phyloP scores from a whole-genome alignment of 2,329 filamentous ascomycete species.

The Trichophaea hybrida region DNA sequence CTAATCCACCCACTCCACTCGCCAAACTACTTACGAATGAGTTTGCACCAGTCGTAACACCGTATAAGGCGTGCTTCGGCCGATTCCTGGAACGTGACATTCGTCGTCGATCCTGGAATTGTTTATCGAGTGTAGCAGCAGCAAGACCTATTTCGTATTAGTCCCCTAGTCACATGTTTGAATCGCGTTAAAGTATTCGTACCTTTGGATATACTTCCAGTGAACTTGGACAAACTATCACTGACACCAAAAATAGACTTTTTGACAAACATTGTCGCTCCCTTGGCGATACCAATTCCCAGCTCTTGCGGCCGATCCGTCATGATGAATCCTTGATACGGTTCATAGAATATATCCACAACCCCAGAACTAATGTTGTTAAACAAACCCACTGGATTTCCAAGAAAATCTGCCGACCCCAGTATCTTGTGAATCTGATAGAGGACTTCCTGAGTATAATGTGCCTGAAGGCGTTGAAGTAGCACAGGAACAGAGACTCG shows the following conservation, averaged over 20 bases:
- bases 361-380: conserved; percentile 96
- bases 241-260: conserved; percentile 96
- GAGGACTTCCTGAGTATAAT: conserved; percentile 92
- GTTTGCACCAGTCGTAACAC: conserved; percentile 88
- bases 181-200: neutral
- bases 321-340: conserved; percentile 93
- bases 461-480: conserved; percentile 72
- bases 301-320: conserved; percentile 91
- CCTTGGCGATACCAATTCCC: conserved; percentile 87
- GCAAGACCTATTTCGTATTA: conserved; percentile 46
- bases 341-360: conserved; percentile 97
- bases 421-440: conserved; percentile 96
- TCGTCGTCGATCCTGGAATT: conserved; percentile 90
- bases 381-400: conserved; percentile 93
- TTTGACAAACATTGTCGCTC: conserved; percentile 92
- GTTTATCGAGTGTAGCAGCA: conserved; percentile 90
- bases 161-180: neutral
- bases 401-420: conserved; percentile 91
- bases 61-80: conserved; percentile 93
- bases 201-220: conserved; percentile 86
- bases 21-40: conserved; percentile 85
- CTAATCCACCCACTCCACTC: conserved; percentile 83
- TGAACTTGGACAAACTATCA: conserved; percentile 95
- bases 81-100: conserved; percentile 87
- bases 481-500: conserved; percentile 75